These are phyloP conservation scores for Melanopsichium pennsylvanicum DNA, from an alignment of 1,284 basidiomycete genomes.

Conservation along the genomic window DNA sequence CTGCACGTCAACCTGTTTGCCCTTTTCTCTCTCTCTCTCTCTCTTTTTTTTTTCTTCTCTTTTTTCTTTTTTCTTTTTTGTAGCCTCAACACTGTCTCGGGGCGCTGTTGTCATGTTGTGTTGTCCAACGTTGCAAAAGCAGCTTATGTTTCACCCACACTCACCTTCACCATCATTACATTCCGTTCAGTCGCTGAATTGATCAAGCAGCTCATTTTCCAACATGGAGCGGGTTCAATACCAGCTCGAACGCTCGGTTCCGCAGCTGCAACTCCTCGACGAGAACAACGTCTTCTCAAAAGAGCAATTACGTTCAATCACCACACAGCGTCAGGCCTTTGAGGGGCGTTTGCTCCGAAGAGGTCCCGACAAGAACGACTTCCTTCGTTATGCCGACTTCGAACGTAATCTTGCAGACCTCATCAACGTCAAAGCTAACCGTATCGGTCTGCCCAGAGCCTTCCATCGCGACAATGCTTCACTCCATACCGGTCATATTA, in stretches of 20 bases:
- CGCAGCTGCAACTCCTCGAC: conserved; percentile 91
- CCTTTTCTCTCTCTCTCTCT: no score
- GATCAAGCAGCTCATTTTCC: not conserved
- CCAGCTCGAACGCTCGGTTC: conserved; percentile 94
- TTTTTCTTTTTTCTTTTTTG: no score
- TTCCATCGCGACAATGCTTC: conserved; percentile 50
- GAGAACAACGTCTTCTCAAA: conserved; percentile 85
- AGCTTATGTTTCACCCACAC: no score
- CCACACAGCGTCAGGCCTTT: conserved; percentile 82
- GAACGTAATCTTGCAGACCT: conserved; percentile 73
- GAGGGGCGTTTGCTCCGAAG: conserved; percentile 84
- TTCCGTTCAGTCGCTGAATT: no score
- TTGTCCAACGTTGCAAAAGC: no score
- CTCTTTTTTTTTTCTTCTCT: no score
- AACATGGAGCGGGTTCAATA: conserved; percentile 91
- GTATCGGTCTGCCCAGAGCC: conserved; percentile 42
- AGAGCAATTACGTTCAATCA: conserved; percentile 76
- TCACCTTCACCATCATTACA: no score
- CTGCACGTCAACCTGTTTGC: no score
- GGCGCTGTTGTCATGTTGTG: no score
- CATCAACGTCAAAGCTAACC: conserved; percentile 44
- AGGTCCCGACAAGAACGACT: conserved; percentile 85
- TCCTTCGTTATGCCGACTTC: conserved; percentile 87
- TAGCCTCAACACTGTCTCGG: no score
- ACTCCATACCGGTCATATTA: conserved; percentile 73